Percentiles rank a stretch among this genome's conserved stretches.
phyloP scores from a whole-genome alignment of 139 green algal genomes.

The Pleodorina starrii region DNA sequence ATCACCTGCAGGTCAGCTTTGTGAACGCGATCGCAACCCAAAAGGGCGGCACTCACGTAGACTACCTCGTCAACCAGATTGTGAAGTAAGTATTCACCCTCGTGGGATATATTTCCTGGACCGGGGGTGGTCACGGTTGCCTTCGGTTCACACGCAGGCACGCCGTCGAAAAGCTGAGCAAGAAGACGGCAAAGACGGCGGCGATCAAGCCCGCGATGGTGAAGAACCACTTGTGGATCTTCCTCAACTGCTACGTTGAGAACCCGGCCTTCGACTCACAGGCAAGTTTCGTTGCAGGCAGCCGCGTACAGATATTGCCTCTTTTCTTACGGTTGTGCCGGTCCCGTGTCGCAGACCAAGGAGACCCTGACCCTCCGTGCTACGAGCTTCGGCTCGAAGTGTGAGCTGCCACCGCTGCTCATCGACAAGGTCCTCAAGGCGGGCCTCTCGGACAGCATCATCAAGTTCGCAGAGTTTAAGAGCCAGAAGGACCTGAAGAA shows the following conservation, averaged over 20 bases:
- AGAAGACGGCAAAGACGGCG: constrained; percentile 96
- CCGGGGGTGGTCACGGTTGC: background rate
- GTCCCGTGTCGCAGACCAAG: constrained; percentile 97
- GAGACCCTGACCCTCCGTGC: constrained; percentile 94
- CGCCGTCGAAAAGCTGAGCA: constrained; percentile 90
- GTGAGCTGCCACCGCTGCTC: constrained; percentile 86
- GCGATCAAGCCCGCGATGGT: constrained; percentile 96
- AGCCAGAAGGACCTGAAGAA: constrained; percentile 97
- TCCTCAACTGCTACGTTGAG: constrained; percentile 97
- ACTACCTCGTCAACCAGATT: constrained; percentile 93
- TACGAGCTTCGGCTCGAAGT: constrained; percentile 95
- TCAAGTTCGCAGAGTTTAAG: constrained; percentile 94
- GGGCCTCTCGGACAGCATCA: constrained; percentile 91
- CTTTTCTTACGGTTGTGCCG: too few relatives aligned
- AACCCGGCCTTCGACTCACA: constrained; percentile 99
- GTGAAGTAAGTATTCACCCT: constrained; percentile 70
- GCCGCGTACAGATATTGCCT: too few relatives aligned
- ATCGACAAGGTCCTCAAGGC: constrained; percentile 93
- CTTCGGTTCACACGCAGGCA: background rate
- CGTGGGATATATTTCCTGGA: background rate
- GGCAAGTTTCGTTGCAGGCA: constrained; percentile 61
- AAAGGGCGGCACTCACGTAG: constrained; percentile 98
- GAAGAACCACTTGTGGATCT: constrained; percentile 98
- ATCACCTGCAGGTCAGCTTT: constrained; percentile 91
- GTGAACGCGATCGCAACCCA: constrained; percentile 98